These are phyloP conservation scores for Nannizziopsis barbatae DNA, from an alignment of 2,329 filamentous ascomycete genomes.

Conservation along the genomic window DNA sequence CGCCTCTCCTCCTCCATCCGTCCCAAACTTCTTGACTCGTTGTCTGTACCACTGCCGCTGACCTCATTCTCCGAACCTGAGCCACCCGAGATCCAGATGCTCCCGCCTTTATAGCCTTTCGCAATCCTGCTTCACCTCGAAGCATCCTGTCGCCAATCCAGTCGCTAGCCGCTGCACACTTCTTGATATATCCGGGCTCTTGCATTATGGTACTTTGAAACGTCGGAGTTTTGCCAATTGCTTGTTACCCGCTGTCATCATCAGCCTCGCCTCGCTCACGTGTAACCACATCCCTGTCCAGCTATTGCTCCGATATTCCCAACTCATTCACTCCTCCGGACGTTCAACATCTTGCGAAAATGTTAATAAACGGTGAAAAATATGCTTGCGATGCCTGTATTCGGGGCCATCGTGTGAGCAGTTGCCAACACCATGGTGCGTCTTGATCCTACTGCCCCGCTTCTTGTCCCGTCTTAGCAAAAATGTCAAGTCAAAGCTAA, in stretches of 20 bases:
- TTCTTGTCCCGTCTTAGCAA: background rate
- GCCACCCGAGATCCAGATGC: slow-evolving; percentile 4
- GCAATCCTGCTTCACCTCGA: slow-evolving; percentile 6
- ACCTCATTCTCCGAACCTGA: background rate
- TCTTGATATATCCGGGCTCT: background rate
- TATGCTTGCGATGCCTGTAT: slow-evolving; percentile 66
- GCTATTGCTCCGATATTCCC: background rate
- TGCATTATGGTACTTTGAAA: slow-evolving; percentile 1
- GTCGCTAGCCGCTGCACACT: background rate
- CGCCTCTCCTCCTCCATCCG: background rate
- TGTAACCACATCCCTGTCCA: slow-evolving; percentile 5
- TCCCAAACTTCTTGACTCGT: background rate
- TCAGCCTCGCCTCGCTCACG: slow-evolving; percentile 9
- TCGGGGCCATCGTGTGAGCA: slow-evolving; percentile 95
- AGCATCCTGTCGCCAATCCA: background rate
- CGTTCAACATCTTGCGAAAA: slow-evolving; percentile 1
- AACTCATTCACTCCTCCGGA: background rate
- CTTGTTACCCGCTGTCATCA: background rate
- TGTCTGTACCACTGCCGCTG: background rate
- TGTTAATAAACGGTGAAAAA: slow-evolving; percentile 20
- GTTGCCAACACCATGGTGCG: slow-evolving; percentile 90
- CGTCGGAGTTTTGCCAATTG: slow-evolving; percentile 1
- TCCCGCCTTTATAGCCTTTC: slow-evolving; percentile 11
- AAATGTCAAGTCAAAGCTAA: background rate
- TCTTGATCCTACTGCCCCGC: slow-evolving; percentile 22